These are phyloP conservation scores for Leucosporidium yakuticum DNA, from an alignment of 768 basidiomycete species.

Conservation along the genomic window DNA sequence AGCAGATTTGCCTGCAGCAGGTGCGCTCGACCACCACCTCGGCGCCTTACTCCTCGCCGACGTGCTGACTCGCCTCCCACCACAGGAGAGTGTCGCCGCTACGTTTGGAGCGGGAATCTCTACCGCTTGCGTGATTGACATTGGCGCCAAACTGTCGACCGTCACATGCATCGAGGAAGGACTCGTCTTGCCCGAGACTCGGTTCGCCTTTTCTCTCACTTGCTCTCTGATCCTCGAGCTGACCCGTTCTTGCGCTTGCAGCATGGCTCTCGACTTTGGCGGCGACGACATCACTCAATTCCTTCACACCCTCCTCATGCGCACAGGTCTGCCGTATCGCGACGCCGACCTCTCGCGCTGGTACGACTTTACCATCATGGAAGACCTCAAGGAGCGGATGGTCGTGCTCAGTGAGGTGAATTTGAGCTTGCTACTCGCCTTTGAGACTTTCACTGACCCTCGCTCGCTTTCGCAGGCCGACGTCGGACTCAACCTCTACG, in stretches of 20 bases:
- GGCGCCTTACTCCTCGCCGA: neutral
- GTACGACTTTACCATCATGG: conserved; percentile 86
- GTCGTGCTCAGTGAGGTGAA: conserved; percentile 83
- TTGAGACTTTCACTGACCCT: neutral
- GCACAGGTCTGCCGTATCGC: conserved; percentile 80
- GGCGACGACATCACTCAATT: conserved; percentile 94
- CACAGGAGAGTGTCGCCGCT: conserved; percentile 81
- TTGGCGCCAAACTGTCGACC: conserved; percentile 75
- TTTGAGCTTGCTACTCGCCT: neutral
- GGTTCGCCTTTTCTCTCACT: conserved; percentile 50
- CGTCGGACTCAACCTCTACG: conserved; percentile 81
- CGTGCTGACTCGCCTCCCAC: neutral
- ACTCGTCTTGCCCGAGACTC: conserved; percentile 73
- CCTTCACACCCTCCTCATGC: conserved; percentile 50
- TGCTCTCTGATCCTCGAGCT: conserved; percentile 8
- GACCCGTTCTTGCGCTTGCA: conserved; percentile 37
- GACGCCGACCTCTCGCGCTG: conserved; percentile 67
- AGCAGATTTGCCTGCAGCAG: conserved; percentile 86
- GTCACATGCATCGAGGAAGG: conserved; percentile 95
- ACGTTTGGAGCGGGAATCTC: conserved; percentile 94
- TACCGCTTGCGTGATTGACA: conserved; percentile 90
- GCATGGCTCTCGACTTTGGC: conserved; percentile 78
- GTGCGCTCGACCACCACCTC: conserved; percentile 44
- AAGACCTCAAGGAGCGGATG: conserved; percentile 76
- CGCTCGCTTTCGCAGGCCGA: conserved; percentile 56